A percentile compares a stretch with the other conserved stretches of the same genome.
Evolutionary conservation across 75 land plant genomes (phyloP).

Genomic region (Cupressus sempervirens): DNA sequence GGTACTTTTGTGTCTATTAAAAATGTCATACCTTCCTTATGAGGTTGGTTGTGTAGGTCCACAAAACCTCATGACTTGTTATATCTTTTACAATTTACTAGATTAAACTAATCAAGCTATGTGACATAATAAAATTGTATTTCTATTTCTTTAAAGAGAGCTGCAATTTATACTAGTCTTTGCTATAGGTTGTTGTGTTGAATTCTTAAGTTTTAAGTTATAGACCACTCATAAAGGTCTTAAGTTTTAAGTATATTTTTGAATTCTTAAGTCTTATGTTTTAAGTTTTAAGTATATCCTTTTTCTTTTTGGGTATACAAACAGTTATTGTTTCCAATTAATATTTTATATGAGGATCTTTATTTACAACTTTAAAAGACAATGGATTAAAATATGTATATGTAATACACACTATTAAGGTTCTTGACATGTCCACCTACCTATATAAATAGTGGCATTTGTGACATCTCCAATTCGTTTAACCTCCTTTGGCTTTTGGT

Average conservation of each 20-base stretch:
- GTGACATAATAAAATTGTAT: neutral
- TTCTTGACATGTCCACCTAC: neutral
- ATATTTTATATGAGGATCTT: neutral
- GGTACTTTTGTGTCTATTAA: neutral
- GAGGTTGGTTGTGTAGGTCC: neutral
- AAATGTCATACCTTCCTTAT: neutral
- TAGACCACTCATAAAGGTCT: neutral
- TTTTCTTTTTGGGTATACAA: neutral
- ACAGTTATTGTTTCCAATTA: neutral
- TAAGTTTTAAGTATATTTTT: neutral
- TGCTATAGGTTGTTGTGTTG: neutral
- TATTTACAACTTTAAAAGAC: neutral
- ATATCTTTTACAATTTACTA: neutral
- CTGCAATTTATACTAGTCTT: neutral
- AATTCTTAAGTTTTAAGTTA: neutral
- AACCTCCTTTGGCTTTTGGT: neutral
- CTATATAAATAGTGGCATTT: too few species aligned
- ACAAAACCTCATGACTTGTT: neutral
- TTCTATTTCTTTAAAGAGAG: neutral
- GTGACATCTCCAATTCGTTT: neutral
- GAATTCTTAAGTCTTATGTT: too few species aligned
- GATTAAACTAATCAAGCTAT: neutral
- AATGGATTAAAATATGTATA: neutral
- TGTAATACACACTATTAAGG: neutral
- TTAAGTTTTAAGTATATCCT: too few species aligned